Evolutionary conservation across 2,329 filamentous ascomycete genomes (phyloP).

Genomic region (Bipolaris sorokiniana): DNA sequence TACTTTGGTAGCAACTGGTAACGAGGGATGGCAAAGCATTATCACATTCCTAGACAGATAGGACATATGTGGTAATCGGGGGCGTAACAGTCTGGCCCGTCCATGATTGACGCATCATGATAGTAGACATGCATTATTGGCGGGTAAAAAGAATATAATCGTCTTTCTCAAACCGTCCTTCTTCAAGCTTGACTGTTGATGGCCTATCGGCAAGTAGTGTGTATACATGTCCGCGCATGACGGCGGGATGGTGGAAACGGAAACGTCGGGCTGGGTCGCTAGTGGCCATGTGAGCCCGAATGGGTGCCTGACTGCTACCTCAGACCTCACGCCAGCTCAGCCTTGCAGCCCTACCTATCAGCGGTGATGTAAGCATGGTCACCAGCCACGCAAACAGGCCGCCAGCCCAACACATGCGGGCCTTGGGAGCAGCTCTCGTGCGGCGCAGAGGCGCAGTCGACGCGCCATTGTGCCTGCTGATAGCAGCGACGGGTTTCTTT

Average conservation of each 20-base stretch:
- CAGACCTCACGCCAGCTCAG: constrained; percentile 15
- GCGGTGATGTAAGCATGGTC: constrained; percentile 28
- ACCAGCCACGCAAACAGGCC: constrained; percentile 14
- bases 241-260: background rate
- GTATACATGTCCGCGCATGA: background rate
- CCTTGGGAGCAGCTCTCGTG: constrained; percentile 22
- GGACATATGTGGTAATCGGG: constrained; percentile 12
- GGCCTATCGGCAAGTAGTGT: background rate
- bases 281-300: background rate
- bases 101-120: constrained; percentile 33
- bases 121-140: constrained; percentile 31
- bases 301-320: constrained; percentile 27
- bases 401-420: constrained; percentile 23
- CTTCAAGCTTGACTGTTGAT: background rate
- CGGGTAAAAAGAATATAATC: constrained; percentile 12
- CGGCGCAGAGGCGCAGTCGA: constrained; percentile 33
- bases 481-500: constrained; percentile 12
- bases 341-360: constrained; percentile 16
- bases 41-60: constrained; percentile 32
- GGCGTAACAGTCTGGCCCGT: constrained; percentile 24
- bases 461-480: constrained; percentile 19
- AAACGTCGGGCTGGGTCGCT: background rate
- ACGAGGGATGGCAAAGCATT: constrained; percentile 30
- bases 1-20: constrained; percentile 24
- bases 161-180: constrained; percentile 19